Base-by-base conservation (phyloP, 2,329 filamentous ascomycete genomes). In the Penicillium hordei region DNA sequence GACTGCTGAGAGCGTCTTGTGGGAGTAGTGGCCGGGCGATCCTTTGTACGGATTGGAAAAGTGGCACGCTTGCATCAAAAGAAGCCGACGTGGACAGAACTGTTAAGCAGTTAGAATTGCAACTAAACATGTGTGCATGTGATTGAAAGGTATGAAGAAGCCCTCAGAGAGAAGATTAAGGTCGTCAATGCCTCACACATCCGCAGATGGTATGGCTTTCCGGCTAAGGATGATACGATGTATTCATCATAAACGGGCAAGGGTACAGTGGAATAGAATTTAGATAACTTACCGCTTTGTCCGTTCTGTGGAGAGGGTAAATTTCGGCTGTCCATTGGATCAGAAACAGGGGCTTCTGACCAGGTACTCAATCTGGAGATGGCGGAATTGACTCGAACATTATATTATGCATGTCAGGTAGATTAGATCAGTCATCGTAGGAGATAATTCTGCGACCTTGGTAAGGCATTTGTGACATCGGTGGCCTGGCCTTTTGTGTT, bases 221-320 rank as follows among this genome's bases (percentile, higher is more conserved):
- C 84, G 91, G 82, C 90, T 95, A 95, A 95, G 91, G 91, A 96
- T 95, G 91, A 92, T 93, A 92, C 83, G 7, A 76, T 31, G 75
- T 81, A 92, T 86, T 94, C 91, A 93, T 95, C 91, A 93, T 89
- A 70, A 70, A 67, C 55, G 40, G 45, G 27, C 23, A 36, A 55
- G 57, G 40, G 13, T 29, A 6, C 2, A 40, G 19, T 52, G 45
- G 50, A 23, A 53, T 55, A 57, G 51, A 33, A 44, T 12, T 7
- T 52, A 39, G 8, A 23, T 52, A 43, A 65, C 62, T 65, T 34
- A 64, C 61, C 44, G 50, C 38, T 19, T 34, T 42, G 23, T 40
- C 12, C 10, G 15, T 17, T 15, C 17, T 17, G 21, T 6, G 10
- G n/a, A 2, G 8, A 21, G 7, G 1, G 15, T 33, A 21, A 6